These are phyloP conservation scores for Aspergillus indologenus DNA, from an alignment of 495 filamentous ascomycete species.

Conservation along the genomic window DNA sequence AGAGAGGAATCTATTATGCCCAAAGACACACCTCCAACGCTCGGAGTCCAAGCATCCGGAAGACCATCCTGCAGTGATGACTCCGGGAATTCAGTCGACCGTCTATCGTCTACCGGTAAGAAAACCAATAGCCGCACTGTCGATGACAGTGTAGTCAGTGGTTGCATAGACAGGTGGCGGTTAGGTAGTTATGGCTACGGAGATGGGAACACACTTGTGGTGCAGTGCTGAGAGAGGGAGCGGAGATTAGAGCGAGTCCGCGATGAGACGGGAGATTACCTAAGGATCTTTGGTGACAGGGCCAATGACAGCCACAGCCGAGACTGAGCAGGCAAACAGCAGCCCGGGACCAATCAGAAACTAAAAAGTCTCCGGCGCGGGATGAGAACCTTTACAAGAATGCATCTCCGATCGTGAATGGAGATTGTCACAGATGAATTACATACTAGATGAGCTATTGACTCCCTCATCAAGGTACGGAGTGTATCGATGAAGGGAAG, in stretches of 20 bases:
- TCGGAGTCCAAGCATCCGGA: constrained; percentile 33
- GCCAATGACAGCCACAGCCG: neutral
- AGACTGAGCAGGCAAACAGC: neutral
- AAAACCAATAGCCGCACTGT: neutral
- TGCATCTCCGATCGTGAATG: neutral
- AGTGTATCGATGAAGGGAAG: too few relatives aligned
- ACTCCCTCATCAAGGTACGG: too few relatives aligned
- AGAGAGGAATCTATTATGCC: neutral
- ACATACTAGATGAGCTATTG: too few relatives aligned
- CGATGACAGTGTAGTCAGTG: neutral
- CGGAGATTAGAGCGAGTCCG: neutral
- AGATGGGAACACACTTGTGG: too few relatives aligned
- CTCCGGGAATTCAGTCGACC: neutral
- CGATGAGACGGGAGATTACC: neutral
- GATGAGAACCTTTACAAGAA: neutral
- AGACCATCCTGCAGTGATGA: constrained; percentile 11
- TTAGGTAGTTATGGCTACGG: too few relatives aligned
- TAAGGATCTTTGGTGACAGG: too few relatives aligned
- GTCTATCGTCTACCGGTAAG: neutral
- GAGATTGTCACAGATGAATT: neutral
- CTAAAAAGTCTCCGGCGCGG: neutral
- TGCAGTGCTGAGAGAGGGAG: too few relatives aligned
- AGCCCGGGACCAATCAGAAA: neutral
- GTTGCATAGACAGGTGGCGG: neutral
- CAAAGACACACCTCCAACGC: constrained; percentile 44